Percentiles rank a stretch among this genome's conserved stretches.
phyloP scores from a whole-genome alignment of 495 filamentous ascomycete species.

The Corynascus novoguineensis region DNA sequence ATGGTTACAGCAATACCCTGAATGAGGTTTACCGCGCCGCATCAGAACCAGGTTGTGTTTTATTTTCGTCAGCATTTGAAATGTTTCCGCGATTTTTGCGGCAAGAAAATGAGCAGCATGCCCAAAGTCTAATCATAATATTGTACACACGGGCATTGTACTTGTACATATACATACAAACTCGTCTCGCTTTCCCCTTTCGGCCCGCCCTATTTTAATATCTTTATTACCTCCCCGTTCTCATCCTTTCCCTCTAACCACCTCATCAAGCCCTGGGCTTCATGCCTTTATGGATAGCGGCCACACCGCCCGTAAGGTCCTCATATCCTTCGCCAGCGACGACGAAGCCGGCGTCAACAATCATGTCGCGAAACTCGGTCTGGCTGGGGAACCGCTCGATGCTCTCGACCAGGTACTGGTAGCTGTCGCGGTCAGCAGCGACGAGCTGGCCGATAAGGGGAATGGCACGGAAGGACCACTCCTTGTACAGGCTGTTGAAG shows the following conservation, averaged over 20 bases:
- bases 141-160: not conserved
- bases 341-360: conserved; percentile 79
- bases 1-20: no score
- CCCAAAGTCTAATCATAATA: not conserved
- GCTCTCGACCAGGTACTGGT: conserved; percentile 98
- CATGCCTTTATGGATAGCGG: conserved; percentile 92
- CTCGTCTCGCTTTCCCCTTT: no score
- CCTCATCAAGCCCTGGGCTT: conserved; percentile 57
- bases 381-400: conserved; percentile 91
- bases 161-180: no score
- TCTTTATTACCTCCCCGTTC: no score
- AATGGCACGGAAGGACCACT: conserved; percentile 93
- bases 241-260: no score
- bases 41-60: not conserved
- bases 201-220: no score
- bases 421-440: conserved; percentile 88
- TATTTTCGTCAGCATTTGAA: no score
- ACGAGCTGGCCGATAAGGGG: conserved; percentile 93
- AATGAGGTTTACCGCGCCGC: no score
- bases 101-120: not conserved
- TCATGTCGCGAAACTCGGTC: conserved; percentile 78
- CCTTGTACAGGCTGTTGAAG: conserved; percentile 84
- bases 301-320: conserved; percentile 85
- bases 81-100: not conserved
- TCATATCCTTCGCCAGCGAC: conserved; percentile 78